Evolutionary conservation across 1,139 yeast genomes (phyloP).

Genomic region (Yamadazyma conglobata): DNA sequence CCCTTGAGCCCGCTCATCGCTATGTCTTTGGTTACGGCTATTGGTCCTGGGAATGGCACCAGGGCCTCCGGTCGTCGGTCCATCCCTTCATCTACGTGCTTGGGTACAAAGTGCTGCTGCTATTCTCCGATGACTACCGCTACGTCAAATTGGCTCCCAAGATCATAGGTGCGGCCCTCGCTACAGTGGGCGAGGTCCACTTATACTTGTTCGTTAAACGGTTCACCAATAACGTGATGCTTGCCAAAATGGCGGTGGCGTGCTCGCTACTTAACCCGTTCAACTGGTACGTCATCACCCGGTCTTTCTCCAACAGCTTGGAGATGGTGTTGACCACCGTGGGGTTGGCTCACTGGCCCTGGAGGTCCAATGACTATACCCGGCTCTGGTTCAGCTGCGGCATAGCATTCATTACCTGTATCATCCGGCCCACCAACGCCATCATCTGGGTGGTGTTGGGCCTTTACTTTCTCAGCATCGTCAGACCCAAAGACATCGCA

Average conservation of each 20-base stretch:
- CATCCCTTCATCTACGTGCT: conserved; percentile 72
- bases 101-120: conserved; percentile 27
- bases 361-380: conserved; percentile 30
- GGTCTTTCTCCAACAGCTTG: conserved; percentile 83
- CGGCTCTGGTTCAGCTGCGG: conserved; percentile 11
- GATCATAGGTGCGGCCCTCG: conserved; percentile 63
- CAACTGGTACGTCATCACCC: conserved; percentile 75
- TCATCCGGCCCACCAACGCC: conserved; percentile 81
- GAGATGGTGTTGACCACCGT: conserved; percentile 71
- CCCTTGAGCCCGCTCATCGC: conserved; percentile 86
- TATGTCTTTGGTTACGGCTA: conserved; percentile 77
- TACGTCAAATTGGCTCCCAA: conserved; percentile 49
- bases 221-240: conserved; percentile 28
- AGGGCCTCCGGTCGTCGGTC: conserved; percentile 68
- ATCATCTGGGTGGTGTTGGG: conserved; percentile 73
- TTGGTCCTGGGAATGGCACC: conserved; percentile 92
- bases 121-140: conserved; percentile 13
- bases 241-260: conserved; percentile 46
- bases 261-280: conserved; percentile 70
- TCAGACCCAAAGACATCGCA: background rate
- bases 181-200: conserved; percentile 69
- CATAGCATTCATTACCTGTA: conserved; percentile 55
- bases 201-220: conserved; percentile 46
- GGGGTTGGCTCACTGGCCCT: conserved; percentile 77
- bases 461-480: conserved; percentile 10